These are phyloP conservation scores for Pseudozyma sp. DNA, from an alignment of 1,284 basidiomycete species.

Conservation along the genomic window DNA sequence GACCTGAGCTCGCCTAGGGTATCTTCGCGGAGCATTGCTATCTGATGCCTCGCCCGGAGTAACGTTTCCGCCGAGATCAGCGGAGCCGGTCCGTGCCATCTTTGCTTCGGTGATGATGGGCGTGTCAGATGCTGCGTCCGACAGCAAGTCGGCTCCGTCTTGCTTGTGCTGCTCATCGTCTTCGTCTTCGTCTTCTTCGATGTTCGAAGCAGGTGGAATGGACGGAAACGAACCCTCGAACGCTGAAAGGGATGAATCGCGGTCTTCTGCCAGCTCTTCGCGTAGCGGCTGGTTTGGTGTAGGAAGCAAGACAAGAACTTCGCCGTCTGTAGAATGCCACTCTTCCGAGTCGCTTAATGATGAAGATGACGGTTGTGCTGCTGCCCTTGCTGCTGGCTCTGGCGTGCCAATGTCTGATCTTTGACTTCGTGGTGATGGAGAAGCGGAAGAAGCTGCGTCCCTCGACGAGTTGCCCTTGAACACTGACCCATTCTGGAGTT, in stretches of 20 bases:
- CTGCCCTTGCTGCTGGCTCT: not conserved
- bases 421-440: not conserved
- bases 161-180: not conserved
- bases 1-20: conserved; percentile 31
- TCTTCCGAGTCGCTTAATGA: conserved; percentile 14
- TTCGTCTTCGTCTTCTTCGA: not conserved
- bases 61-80: conserved; percentile 12
- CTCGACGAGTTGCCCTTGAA: not conserved
- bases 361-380: too few relatives aligned
- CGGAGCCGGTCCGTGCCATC: not conserved
- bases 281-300: not conserved
- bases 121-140: conserved; percentile 8
- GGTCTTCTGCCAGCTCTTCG: not conserved
- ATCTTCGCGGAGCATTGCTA: conserved; percentile 28
- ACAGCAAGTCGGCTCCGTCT: not conserved
- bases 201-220: too few relatives aligned
- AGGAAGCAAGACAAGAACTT: not conserved
- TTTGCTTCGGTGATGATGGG: conserved; percentile 14
- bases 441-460: not conserved
- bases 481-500: too few relatives aligned
- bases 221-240: too few relatives aligned
- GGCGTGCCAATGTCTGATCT: not conserved
- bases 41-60: conserved; percentile 16
- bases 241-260: not conserved
- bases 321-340: not conserved